phyloP scores from a whole-genome alignment of 331 rosid genomes.

The Malus hybrid region DNA sequence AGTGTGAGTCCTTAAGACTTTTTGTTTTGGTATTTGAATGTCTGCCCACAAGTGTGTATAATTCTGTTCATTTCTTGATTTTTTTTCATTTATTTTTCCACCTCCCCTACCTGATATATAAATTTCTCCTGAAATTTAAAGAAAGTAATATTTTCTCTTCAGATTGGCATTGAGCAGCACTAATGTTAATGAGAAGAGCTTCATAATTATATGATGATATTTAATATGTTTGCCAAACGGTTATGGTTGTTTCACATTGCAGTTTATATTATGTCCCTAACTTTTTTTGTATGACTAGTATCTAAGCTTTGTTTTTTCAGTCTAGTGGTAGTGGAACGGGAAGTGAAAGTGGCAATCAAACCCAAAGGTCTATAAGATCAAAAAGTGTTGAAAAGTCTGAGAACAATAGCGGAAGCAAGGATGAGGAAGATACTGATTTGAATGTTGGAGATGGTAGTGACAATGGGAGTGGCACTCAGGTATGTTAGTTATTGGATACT shows the following conservation, averaged over 20 bases:
- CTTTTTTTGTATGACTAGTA: neutral
- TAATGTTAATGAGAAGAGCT: neutral
- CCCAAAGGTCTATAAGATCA: conserved; percentile 71
- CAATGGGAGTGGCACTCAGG: conserved; percentile 92
- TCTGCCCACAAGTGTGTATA: neutral
- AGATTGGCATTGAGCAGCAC: neutral
- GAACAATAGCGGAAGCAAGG: conserved; percentile 66
- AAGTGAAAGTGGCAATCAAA: conserved; percentile 80
- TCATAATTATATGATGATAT: neutral
- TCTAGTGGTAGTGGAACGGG: conserved; percentile 94
- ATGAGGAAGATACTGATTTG: conserved; percentile 52
- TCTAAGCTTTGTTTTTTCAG: conserved; percentile 31
- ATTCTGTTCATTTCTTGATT: neutral
- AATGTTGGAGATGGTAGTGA: conserved; percentile 68
- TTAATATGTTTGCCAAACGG: neutral
- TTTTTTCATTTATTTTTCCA: no score
- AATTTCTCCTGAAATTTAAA: no score
- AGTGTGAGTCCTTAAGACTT: conserved; percentile 53
- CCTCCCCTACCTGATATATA: no score
- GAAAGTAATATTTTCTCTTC: neutral
- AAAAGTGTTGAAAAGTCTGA: conserved; percentile 47
- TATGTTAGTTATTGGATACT: conserved; percentile 18
- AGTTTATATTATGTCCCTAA: neutral
- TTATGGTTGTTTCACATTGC: neutral
- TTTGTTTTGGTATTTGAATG: neutral